Base-by-base conservation (phyloP, 2,329 filamentous ascomycete species). In the Calonectria fujianensis region DNA sequence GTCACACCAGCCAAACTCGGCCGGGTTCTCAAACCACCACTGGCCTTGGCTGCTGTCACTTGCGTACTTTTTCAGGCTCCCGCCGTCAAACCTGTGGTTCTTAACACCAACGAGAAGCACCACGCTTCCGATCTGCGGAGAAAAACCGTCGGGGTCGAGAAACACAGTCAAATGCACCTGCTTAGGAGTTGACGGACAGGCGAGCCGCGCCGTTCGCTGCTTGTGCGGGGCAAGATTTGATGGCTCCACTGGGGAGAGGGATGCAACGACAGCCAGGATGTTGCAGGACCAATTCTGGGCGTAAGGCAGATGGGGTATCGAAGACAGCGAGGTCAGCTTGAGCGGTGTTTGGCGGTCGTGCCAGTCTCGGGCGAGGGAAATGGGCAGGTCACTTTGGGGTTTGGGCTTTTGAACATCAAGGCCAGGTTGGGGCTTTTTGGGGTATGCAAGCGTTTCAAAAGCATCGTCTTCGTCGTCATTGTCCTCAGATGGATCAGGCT, bases 231-330 rank as follows among this genome's bases (percentile, higher is more conserved):
- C 88, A 8, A 91, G 83, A 4, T 86, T 84, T 0, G 88, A 89
- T 1, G 89, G 84, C 73, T 91, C 88, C 20, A 90, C 82, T 0
- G 83, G 85, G 0, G 88, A 89, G 4, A 91, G 82, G 1, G 86
- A 86, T 0, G 84, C 82, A 4, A 91, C 74, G n/a, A 91, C 85
- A 70, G 86, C 89, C 4, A 92, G 86, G 9, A 90, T 83, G 75
- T 91, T 91, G 80, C 89, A 86, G 59, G 88, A 88, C 90, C 89
- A 92, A 79, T 91, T 91, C 73, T 91, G 89, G 69, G 88, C 87
- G 82, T 90, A 91, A 2, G 89, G 90, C 1, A 91, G 85, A 74
- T 87, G 83, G 0, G 89, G 88, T 64, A 91, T 88, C 9, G 86
- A 84, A 61, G 85, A 85, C 16, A 91, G 84, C 4, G 85, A 84